A percentile compares a stretch with the other conserved stretches of the same genome.
These are phyloP conservation scores for Spathaspora sp. DNA, from an alignment of 805 yeast species.

Conservation along the genomic window DNA sequence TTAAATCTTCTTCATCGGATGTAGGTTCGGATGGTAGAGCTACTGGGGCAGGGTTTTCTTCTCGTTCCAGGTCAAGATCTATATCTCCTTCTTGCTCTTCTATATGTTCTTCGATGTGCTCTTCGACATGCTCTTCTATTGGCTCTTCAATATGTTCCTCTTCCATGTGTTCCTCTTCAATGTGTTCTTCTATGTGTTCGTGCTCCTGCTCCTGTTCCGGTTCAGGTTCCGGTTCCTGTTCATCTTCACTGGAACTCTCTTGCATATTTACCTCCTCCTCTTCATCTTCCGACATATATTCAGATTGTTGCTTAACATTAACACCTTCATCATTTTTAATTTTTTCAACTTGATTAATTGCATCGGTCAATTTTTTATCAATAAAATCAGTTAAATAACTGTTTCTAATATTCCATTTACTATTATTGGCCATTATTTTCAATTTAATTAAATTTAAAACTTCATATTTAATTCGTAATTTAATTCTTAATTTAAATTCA, in stretches of 20 bases:
- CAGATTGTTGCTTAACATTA: slow-evolving; percentile 20
- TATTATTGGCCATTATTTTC: slow-evolving; percentile 26
- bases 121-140: background rate
- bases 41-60: background rate
- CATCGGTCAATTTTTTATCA: slow-evolving; percentile 18
- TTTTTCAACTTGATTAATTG: slow-evolving; percentile 24
- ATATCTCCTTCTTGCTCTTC: background rate
- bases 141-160: slow-evolving; percentile 1
- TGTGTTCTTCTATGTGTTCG: slow-evolving; percentile 6
- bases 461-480: slow-evolving; percentile 32
- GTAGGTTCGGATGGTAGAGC: background rate
- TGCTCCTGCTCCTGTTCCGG: slow-evolving; percentile 7
- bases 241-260: slow-evolving; percentile 13
- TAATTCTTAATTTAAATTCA: slow-evolving; percentile 30
- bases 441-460: slow-evolving; percentile 27
- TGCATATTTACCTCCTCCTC: slow-evolving; percentile 16
- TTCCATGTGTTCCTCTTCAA: slow-evolving; percentile 6
- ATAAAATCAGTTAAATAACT: slow-evolving; percentile 26
- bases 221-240: slow-evolving; percentile 3
- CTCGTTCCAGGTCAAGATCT: background rate
- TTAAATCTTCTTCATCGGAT: background rate
- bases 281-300: slow-evolving; percentile 15
- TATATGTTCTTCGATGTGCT: background rate
- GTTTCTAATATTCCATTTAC: slow-evolving; percentile 34
- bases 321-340: slow-evolving; percentile 27